Evolutionary conservation across 164 flowering plant species (phyloP), one percentile per base, ranked within the genome.

Genomic region (Vitis cinerea): DNA sequence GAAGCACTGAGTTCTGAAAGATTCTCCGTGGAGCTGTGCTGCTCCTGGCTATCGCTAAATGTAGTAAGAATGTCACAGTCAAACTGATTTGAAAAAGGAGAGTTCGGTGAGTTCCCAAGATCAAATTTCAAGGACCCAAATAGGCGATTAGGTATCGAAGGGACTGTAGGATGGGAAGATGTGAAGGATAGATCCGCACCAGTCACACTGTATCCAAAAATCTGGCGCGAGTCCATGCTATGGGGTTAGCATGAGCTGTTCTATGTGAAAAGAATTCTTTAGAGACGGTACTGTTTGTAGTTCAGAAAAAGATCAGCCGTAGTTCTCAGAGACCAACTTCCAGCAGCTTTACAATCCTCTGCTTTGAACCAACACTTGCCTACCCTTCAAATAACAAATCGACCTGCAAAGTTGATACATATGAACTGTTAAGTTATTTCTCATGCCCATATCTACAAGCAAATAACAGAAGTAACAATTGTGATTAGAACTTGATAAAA

Each of bases 1-100:
- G 92, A 81, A 72, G 84, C 79, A 65, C 87, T 85, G 29, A 77
- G 27, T 27, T 69, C 85, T 31, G 90, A 83, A 11, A 63, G 81
- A 72, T 79, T 83, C 11, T 86, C 92, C 2, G 90, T 58, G 63
- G 90, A 83, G 83, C 87, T 85, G 60, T 73, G 69, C 68, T 83
- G 91, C 61, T 89, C 95, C 66, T 76, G 87, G 72, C 84, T 84
- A 63, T 78, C 86, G 73, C 87, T 86, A 55, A 82, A 75, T 19
- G 86, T 52, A 58, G 89, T 73, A 59, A 73, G 48, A 49, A 79
- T 76, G 67, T 88, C 89, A 44, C 78, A 76, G 53, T 88, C 93
- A 56, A 83, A 82, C 12, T 76, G 87, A 61, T 79, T 72, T 3
- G 84, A 83, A 66, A 85, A 88, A 13, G 93, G 90, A 0, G 93